Percentiles rank a stretch among this genome's conserved stretches.
Evolutionary conservation across 192 early-diverging fungal genomes (phyloP).

Genomic region (Mortierella antarctica): DNA sequence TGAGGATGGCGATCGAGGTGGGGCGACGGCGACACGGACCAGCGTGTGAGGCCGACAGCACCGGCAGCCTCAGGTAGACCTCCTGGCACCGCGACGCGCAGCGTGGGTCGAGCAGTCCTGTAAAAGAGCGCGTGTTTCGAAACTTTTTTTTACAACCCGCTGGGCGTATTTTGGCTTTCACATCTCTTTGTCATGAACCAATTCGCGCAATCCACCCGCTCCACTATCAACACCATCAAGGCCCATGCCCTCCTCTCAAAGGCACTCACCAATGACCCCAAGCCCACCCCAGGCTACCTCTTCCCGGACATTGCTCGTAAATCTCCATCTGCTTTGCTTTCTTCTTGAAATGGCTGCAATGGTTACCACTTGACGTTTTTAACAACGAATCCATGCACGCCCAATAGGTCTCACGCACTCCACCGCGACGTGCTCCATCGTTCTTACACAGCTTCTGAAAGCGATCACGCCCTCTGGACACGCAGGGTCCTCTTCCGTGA

Average conservation of each 20-base stretch:
- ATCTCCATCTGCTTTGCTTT: neutral
- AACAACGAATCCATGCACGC: neutral
- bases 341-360: neutral
- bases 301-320: conserved; percentile 47
- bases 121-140: too few species aligned
- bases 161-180: neutral
- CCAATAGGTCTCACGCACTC: conserved; percentile 29
- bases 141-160: too few species aligned
- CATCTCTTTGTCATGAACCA: conserved; percentile 33
- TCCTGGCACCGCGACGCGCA: too few species aligned
- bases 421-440: conserved; percentile 18
- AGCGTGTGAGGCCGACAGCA: too few species aligned
- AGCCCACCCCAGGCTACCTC: conserved; percentile 52
- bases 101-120: too few species aligned
- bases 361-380: neutral
- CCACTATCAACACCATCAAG: conserved; percentile 42
- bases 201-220: conserved; percentile 29
- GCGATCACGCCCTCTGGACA: conserved; percentile 17
- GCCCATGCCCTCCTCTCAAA: conserved; percentile 42
- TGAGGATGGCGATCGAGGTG: too few species aligned
- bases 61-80: too few species aligned
- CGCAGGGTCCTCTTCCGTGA: neutral
- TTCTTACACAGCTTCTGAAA: conserved; percentile 37
- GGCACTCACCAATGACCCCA: conserved; percentile 40
- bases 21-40: too few species aligned